A percentile compares a stretch with the other conserved stretches of the same genome.
These are phyloP conservation scores for Tetracladium setigerum DNA, from an alignment of 495 filamentous ascomycete species.

Conservation along the genomic window DNA sequence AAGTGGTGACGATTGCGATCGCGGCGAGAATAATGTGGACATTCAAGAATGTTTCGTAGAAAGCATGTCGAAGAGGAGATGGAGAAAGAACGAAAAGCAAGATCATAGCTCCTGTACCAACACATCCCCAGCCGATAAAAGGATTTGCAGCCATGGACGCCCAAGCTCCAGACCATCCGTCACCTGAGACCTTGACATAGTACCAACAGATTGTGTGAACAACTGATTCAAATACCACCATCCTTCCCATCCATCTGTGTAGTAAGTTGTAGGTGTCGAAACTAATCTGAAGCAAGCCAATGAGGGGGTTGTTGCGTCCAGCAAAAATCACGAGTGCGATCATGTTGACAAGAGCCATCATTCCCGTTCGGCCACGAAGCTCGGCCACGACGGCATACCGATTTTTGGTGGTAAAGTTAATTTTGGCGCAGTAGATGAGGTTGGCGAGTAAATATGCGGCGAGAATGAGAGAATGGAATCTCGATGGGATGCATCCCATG, in stretches of 20 bases:
- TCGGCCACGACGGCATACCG: slow-evolving; percentile 46
- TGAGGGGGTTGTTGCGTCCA: slow-evolving; percentile 89
- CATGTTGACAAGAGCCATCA: slow-evolving; percentile 71
- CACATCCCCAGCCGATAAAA: slow-evolving; percentile 48
- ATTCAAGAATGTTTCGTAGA: slow-evolving; percentile 91
- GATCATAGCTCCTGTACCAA: slow-evolving; percentile 47
- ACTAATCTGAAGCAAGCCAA: slow-evolving; percentile 70
- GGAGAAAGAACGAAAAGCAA: slow-evolving; percentile 55
- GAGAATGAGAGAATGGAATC: slow-evolving; percentile 72
- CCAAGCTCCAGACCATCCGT: slow-evolving; percentile 54
- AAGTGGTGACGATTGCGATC: slow-evolving; percentile 54
- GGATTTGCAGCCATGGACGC: slow-evolving; percentile 37
- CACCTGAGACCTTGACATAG: slow-evolving; percentile 56
- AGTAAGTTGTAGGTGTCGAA: slow-evolving; percentile 96
- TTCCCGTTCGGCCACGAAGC: slow-evolving; percentile 68
- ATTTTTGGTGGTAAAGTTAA: slow-evolving; percentile 48
- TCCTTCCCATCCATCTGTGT: slow-evolving; percentile 91
- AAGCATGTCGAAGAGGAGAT: slow-evolving; percentile 79
- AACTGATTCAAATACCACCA: slow-evolving; percentile 70
- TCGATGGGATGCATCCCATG: slow-evolving; percentile 77
- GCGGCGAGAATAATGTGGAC: slow-evolving; percentile 67
- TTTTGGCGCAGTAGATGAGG: slow-evolving; percentile 51
- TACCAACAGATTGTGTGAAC: slow-evolving; percentile 71
- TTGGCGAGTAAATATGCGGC: slow-evolving; percentile 57
- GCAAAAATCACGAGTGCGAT: slow-evolving; percentile 81